Evolutionary conservation across 116 monocot genomes (phyloP).

Genomic region (Dioscorea cayenensis): DNA sequence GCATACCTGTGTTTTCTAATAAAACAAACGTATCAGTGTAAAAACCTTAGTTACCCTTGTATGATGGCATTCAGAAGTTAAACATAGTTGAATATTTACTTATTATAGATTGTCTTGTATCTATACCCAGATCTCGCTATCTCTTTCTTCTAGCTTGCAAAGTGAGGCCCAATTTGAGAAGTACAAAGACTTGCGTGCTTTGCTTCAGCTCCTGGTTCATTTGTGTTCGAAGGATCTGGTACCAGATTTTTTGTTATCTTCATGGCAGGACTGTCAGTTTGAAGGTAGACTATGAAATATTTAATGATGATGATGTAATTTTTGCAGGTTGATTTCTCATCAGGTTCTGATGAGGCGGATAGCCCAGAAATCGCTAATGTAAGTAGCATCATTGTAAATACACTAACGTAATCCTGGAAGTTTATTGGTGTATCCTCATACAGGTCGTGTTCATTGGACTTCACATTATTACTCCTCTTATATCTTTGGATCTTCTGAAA

Average conservation of each 20-base stretch:
- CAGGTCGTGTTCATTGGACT: constrained; percentile 91
- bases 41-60: too few relatives aligned
- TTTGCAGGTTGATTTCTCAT: constrained; percentile 82
- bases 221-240: constrained; percentile 95
- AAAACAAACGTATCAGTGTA: too few relatives aligned
- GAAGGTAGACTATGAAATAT: not conserved
- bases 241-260: constrained; percentile 8
- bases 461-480: constrained; percentile 73
- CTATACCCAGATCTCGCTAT: constrained; percentile 50
- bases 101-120: not conserved
- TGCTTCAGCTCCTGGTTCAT: constrained; percentile 89
- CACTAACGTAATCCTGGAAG: not conserved
- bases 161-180: constrained; percentile 72
- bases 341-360: constrained; percentile 37
- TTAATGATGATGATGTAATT: constrained; percentile 3
- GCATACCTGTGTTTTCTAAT: too few relatives aligned
- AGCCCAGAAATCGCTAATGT: constrained; percentile 74
- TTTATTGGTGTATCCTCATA: constrained; percentile 10
- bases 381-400: constrained; percentile 2
- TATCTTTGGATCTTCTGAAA: constrained; percentile 85
- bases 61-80: too few relatives aligned
- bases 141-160: constrained; percentile 54
- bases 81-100: too few relatives aligned
- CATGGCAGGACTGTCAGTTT: not conserved
- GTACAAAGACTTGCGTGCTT: constrained; percentile 94